These are phyloP conservation scores for Epichloe gansuensis DNA, from an alignment of 2,329 filamentous ascomycete species.

Conservation along the genomic window DNA sequence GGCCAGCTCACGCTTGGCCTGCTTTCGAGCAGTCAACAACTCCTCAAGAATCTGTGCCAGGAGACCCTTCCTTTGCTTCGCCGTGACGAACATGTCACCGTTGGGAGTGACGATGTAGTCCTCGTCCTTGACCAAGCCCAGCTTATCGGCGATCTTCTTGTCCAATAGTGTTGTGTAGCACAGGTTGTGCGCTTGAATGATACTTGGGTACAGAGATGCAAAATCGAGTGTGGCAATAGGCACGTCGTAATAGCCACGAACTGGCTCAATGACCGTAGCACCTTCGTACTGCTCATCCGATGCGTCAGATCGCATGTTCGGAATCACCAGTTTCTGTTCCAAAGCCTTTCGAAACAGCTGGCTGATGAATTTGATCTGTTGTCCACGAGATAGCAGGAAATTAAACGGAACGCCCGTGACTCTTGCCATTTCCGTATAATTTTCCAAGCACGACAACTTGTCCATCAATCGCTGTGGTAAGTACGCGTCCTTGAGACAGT, in stretches of 20 bases:
- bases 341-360: constrained; percentile 91
- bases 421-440: constrained; percentile 99
- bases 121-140: constrained; percentile 70
- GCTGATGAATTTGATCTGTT: constrained; percentile 96
- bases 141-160: constrained; percentile 62
- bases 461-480: constrained; percentile 90
- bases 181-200: constrained; percentile 96
- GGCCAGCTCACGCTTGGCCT: constrained; percentile 81
- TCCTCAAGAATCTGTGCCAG: constrained; percentile 94
- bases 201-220: constrained; percentile 93
- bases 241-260: constrained; percentile 84
- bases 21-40: constrained; percentile 79
- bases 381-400: constrained; percentile 77
- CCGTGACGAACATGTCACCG: constrained; percentile 82
- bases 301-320: constrained; percentile 61
- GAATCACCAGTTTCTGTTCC: constrained; percentile 88
- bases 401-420: constrained; percentile 98
- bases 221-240: constrained; percentile 97
- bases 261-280: constrained; percentile 94
- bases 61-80: constrained; percentile 80
- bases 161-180: constrained; percentile 86
- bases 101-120: constrained; percentile 97
- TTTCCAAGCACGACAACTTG: constrained; percentile 95
- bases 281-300: constrained; percentile 90
- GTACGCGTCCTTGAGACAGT: constrained; percentile 96